phyloP scores from a whole-genome alignment of 306 rosid species.

The Glycine soja region DNA sequence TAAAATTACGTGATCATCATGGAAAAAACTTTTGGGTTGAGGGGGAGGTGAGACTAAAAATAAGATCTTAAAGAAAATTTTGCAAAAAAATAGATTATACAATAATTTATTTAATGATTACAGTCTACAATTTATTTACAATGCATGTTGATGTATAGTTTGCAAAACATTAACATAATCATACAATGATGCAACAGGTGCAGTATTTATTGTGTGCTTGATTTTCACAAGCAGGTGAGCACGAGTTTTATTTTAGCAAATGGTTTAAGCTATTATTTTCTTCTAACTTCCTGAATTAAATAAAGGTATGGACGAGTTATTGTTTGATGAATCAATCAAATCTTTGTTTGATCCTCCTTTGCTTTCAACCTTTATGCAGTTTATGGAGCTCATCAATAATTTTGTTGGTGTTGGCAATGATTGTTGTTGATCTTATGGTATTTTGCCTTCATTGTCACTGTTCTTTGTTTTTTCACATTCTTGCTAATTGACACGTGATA shows the following conservation, averaged over 20 bases:
- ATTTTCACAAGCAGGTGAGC: conserved; percentile 88
- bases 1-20: conserved; percentile 11
- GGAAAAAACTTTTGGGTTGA: conserved; percentile 8
- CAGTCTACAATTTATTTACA: conserved; percentile 26
- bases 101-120: conserved; percentile 6
- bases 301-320: conserved; percentile 24
- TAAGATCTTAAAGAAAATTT: conserved; percentile 26
- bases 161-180: conserved; percentile 45
- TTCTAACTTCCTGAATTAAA: conserved; percentile 34
- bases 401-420: conserved; percentile 90
- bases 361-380: conserved; percentile 58
- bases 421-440: conserved; percentile 95
- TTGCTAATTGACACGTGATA: conserved; percentile 28
- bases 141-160: conserved; percentile 23
- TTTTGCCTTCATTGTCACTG: conserved; percentile 35
- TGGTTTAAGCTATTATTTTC: conserved; percentile 30
- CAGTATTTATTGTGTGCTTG: conserved; percentile 95
- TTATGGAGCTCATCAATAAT: conserved; percentile 96
- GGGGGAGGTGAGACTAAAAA: not conserved
- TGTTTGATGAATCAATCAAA: conserved; percentile 39
- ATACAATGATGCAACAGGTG: conserved; percentile 71
- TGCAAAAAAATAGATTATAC: conserved; percentile 32
- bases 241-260: conserved; percentile 37
- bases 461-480: conserved; percentile 19
- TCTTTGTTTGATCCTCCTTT: conserved; percentile 41